Base-by-base conservation (phyloP, 129 eudicot species). In the Ambrosia artemisiifolia region DNA sequence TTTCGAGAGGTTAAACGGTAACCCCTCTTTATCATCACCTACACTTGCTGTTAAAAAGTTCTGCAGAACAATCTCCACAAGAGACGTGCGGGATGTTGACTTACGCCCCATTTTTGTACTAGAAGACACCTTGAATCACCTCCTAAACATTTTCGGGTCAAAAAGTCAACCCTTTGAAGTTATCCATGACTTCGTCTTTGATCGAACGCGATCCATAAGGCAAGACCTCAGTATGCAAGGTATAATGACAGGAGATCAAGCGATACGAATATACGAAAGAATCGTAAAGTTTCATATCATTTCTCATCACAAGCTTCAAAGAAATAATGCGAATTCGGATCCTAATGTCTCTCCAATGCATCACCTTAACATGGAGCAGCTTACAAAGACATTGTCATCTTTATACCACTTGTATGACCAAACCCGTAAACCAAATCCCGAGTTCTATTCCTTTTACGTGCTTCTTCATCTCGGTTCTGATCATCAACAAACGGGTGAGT, bases 201-300 rank as follows among this genome's bases (percentile, higher is more conserved):
- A 93, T 81, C 71, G 98, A 77, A 87, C 90, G 34, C 80, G 98
- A 73, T 93, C 98, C 76, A 87, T 93, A 49, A 80, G 98, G 78
- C 98, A 93, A 83, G 98, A 93, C 76, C 87, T 93, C 19, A 84
- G 87, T 75, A 93, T 93, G 98, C 98, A 93, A 71, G 79, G 79
- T 73, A 80, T 85, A 56, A 42, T 18, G 1, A 48, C 61, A 35
- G 80, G 78, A 33, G 74, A 79, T 65, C 83, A 72, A 83, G 88
- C 77, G 19, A 75, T 93, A 49, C 24, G 47, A 30, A 81, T 93
- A 63, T 93, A 87, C 40, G 98, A 93, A 84, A 83, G 77, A 75
- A 85, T 93, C 71, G 92, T 93, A 17, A 87, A 80, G 67, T 93
- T 93, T 78, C 98, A 93, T 69, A 84, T 89, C 67, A 40, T 87